Evolutionary conservation across 106 monocot genomes (phyloP), one percentile per base, ranked within the genome.

Genomic region (Allium sativum): DNA sequence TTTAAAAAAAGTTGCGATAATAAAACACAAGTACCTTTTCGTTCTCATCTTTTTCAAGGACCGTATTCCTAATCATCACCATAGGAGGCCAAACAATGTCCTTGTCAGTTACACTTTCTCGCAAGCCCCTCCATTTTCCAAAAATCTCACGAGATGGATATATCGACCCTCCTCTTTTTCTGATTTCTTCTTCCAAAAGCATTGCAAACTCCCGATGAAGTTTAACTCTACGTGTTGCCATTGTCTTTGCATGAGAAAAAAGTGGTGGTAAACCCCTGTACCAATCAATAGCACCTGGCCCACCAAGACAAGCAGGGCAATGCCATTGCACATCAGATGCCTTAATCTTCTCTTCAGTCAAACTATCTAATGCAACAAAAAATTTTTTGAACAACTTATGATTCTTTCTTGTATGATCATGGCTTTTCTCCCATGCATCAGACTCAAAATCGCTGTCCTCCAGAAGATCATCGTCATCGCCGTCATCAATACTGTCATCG

Each of bases 241-340:
- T 93, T 15, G 89, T 93, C 65, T 79, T 85, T 56, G 89, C 93
- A 77, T 93, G 93, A 19, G 93, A 65, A 66, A 86, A 69, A 42
- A 93, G 55, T 55, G 93, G 78, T 67, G 77, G 82, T 17, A 93
- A 56, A 21, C 93, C 93, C 59, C 68, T 86, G 76, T 78, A 93
- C 93, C 93, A 93, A 12, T 86, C 78, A 68, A 89, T 93, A 42
- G 89, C 85, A 62, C 89, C 89, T n/a, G 93, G 93, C 11, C 89
- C 93, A 67, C 74, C 69, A 58, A 76, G 77, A 61, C 93, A 93
- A 12, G 85, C 93, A 1, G 93, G 80, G 63, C 93, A 93, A 60
- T 93, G 93, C 89, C 89, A 93, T 47, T 78, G 89, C 68, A 89
- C 78, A 59, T 77, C 69, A 45, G 57, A 61, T 58, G 85, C 89